Base-by-base conservation (phyloP, 106 monocot species). In the Dendrobium huoshanense region DNA sequence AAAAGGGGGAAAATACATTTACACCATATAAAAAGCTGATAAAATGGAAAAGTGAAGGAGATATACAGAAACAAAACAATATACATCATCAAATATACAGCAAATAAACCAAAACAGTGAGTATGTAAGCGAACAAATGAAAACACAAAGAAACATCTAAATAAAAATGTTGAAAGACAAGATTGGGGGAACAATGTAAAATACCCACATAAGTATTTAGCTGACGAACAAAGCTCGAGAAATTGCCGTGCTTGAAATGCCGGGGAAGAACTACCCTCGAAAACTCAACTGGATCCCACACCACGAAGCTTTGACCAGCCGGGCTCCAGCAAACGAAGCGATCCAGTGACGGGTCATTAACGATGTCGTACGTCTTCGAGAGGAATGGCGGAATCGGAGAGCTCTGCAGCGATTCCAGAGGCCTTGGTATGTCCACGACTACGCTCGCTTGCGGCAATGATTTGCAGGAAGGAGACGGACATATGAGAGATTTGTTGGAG, bases 221-320 rank as follows among this genome's bases (percentile, higher is more conserved):
- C 80, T 91, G 91, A 43, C 94, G 82, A 51, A 91, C 83, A 84
- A 96, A 96, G 92, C 94, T 94, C 75, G 93, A 96, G 90, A 96
- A 94, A 81, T 96, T 96, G 84, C 58, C 85, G 87, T 96, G 96
- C 85, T 94, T 96, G 90, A 96, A 94, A 55, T 88, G 78, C 1
- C 78, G 77, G 17, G 88, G 88, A 5, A 86, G 83, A 4, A 88
- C 51, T 1, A 40, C n/a, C 81, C 72, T 67, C 9, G 88, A 58
- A 74, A 88, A 86, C 75, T 88, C 86, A 7, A 79, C 13, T n/a
- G 86, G 55, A 41, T 88, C 80, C 88, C 86, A 88, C 65, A 88
- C 86, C 4, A 88, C 70, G 77, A 88, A 88, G 79, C 86, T 88
- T 7, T 80, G 22, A 1, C 83, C 78, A 15, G 33, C 18, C 2